Evolutionary conservation across 345 rosid species (phyloP), one percentile per base, ranked within the genome.

Genomic region (Sapria himalayana): DNA sequence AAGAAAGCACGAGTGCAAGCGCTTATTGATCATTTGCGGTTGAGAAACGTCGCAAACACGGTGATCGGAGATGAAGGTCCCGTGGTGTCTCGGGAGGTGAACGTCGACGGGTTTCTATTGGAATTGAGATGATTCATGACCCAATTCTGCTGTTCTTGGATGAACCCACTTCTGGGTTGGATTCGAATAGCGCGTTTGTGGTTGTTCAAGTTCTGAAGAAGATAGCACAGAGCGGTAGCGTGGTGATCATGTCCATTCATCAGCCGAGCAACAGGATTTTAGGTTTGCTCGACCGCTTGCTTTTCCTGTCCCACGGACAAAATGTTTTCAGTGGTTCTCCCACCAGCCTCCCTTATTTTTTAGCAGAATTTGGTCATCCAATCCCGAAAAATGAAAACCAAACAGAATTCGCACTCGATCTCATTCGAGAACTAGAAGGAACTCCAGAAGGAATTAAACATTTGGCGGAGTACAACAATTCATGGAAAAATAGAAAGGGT

Each of bases 71-170:
- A 71, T 9, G 71, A 73, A 38, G 82, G 47, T 64, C 65, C 11
- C 52, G 89, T 31, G 93, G 93, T 3, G 71, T 81, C 16, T 78
- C 97, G 0, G 92, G 97, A n/a, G 94, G 94, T 22, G 89, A 85
- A 17, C 42, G 76, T 14, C 50, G 86, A 24, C 66, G 96, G 51
- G 93, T 85, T 18, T 77, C 85, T 0, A 78, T 85, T 2, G 93
- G 92, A 31, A 73, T 65, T 10, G 92, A 81, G 39, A 85, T 85
- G 9, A 78, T 85, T 45, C 96, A 85, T 20, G 78, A 77, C 45
- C 93, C 93, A 12, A 58, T 78, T 0, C 34, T 85, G 52, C 47
- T 85, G 54, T 85, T 85, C 44, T 92, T 85, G 0, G 92, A 85
- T 20, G 93, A 85, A 52, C 92, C 96, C 21, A 85, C 96, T 15